Evolutionary conservation across 371 early-diverging fungal genomes (phyloP).

Genomic region (Chytridiales sp.): DNA sequence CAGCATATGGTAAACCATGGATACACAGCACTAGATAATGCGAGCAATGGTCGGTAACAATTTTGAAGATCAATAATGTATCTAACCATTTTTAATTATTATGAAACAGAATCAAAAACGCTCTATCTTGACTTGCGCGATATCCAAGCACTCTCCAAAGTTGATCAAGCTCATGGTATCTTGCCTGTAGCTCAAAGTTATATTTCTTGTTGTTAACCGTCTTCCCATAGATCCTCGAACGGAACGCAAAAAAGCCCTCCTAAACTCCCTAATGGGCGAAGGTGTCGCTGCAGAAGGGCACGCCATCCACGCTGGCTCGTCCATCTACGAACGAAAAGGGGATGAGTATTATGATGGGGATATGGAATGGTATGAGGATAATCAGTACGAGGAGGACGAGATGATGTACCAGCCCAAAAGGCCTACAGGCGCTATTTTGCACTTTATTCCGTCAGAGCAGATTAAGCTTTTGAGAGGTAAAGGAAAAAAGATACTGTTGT

Average conservation of each 20-base stretch:
- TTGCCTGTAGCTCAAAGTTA: too few relatives aligned
- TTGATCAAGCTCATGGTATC: too few relatives aligned
- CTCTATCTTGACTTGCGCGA: conserved; percentile 31
- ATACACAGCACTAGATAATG: conserved; percentile 22
- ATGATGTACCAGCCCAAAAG: conserved; percentile 18
- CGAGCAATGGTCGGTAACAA: too few relatives aligned
- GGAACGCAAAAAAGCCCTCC: neutral
- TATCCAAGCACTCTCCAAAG: conserved; percentile 29
- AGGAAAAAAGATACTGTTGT: too few relatives aligned
- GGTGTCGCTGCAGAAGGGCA: neutral
- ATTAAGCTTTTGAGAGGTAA: conserved; percentile 53
- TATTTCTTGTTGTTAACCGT: too few relatives aligned
- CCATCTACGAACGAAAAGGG: too few relatives aligned
- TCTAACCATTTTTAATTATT: neutral
- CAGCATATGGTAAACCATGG: conserved; percentile 34
- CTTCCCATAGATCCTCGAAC: neutral
- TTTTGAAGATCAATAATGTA: too few relatives aligned
- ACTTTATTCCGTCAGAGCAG: conserved; percentile 51
- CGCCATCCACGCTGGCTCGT: conserved; percentile 3
- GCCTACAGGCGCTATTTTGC: conserved; percentile 36
- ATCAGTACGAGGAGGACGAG: conserved; percentile 20
- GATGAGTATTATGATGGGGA: conserved; percentile 11
- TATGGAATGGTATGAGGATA: conserved; percentile 20
- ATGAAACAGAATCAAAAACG: conserved; percentile 7
- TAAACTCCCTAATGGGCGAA: conserved; percentile 5